phyloP scores from a whole-genome alignment of 108 stramenopile species.

The Nitzschia sp. region DNA sequence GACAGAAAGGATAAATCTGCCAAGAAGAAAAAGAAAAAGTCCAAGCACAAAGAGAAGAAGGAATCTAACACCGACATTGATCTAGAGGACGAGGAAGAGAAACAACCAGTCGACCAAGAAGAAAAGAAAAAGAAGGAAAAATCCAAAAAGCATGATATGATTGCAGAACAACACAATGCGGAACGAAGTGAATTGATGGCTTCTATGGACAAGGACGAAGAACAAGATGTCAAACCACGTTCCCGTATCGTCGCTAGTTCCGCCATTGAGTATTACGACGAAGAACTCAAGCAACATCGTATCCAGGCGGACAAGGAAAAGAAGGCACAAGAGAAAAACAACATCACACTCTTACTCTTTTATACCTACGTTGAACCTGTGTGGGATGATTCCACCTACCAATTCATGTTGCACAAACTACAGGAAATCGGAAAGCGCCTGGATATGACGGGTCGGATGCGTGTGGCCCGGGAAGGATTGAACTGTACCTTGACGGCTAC shows the following conservation, averaged over 20 bases:
- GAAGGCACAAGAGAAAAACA: slow-evolving; percentile 12
- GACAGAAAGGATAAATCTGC: neutral
- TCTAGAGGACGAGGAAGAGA: neutral
- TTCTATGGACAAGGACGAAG: slow-evolving; percentile 12
- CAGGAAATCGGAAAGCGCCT: slow-evolving; percentile 43
- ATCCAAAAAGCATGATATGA: slow-evolving; percentile 6
- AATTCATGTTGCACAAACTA: slow-evolving; percentile 48
- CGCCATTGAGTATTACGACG: slow-evolving; percentile 41
- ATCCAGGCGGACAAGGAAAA: slow-evolving; percentile 22
- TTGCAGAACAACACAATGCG: slow-evolving; percentile 1
- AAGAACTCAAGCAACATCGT: slow-evolving; percentile 27
- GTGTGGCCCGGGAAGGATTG: slow-evolving; percentile 83
- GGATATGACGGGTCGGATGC: slow-evolving; percentile 78
- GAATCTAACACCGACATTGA: neutral
- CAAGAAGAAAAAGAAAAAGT: slow-evolving; percentile 36
- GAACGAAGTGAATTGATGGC: slow-evolving; percentile 7
- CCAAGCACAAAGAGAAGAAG: slow-evolving; percentile 31
- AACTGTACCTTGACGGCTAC: slow-evolving; percentile 86
- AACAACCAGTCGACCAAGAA: slow-evolving; percentile 9
- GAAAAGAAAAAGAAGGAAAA: neutral
- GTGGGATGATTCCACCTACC: slow-evolving; percentile 66
- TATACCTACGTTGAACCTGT: slow-evolving; percentile 89
- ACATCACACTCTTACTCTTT: slow-evolving; percentile 74
- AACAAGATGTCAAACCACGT: slow-evolving; percentile 18
- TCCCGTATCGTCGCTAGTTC: slow-evolving; percentile 28